Evolutionary conservation across 164 flowering plant species (phyloP).

Genomic region (Vitis labrusca): DNA sequence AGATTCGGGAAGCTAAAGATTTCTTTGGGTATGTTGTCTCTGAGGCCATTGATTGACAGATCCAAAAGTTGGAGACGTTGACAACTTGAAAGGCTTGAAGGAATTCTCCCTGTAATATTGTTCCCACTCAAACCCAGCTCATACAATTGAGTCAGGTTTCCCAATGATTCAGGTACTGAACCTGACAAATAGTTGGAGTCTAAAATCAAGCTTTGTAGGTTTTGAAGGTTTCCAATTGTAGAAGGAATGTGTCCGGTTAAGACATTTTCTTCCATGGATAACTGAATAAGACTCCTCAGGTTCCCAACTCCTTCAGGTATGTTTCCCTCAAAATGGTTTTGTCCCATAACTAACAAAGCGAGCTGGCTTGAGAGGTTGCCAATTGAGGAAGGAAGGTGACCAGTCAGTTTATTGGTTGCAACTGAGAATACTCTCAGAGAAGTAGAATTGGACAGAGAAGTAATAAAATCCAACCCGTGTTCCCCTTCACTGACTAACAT

Average conservation of each 20-base stretch:
- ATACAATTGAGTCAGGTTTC: slow-evolving; percentile 5
- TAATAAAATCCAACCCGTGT: slow-evolving; percentile 10
- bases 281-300: background rate
- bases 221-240: background rate
- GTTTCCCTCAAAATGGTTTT: slow-evolving; percentile 14
- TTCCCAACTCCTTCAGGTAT: slow-evolving; percentile 16
- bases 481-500: slow-evolving; percentile 1
- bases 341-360: slow-evolving; percentile 4
- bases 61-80: slow-evolving; percentile 5
- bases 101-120: slow-evolving; percentile 9
- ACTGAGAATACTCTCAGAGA: slow-evolving; percentile 7
- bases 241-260: slow-evolving; percentile 10
- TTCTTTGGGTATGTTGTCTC: slow-evolving; percentile 16
- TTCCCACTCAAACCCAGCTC: slow-evolving; percentile 13
- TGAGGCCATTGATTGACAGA: slow-evolving; percentile 13
- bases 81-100: slow-evolving; percentile 7
- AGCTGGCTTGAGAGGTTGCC: slow-evolving; percentile 8
- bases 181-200: background rate
- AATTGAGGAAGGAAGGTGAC: slow-evolving; percentile 6
- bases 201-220: background rate
- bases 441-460: slow-evolving; percentile 13
- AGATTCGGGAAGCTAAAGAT: slow-evolving; percentile 11
- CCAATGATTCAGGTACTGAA: background rate
- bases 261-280: slow-evolving; percentile 1
- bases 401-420: background rate